phyloP scores from a whole-genome alignment of 306 rosid species.

The Hippophae rhamnoides region DNA sequence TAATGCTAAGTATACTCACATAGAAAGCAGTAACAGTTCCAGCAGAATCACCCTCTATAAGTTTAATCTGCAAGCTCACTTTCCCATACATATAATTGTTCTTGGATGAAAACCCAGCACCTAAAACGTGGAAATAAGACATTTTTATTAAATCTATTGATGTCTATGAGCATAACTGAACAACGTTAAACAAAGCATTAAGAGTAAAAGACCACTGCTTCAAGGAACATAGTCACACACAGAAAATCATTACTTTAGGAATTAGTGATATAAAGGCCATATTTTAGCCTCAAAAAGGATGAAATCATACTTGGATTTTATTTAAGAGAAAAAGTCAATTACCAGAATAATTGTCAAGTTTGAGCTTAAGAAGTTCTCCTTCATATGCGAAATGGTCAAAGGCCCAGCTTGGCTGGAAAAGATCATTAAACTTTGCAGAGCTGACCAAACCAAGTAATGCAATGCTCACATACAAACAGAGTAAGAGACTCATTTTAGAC shows the following conservation, averaged over 20 bases:
- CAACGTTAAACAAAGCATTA: background rate
- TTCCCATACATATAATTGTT: slow-evolving; percentile 78
- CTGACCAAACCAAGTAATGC: slow-evolving; percentile 28
- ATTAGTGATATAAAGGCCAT: too few relatives aligned
- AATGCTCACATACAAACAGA: slow-evolving; percentile 30
- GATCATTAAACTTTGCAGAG: slow-evolving; percentile 66
- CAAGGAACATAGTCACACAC: too few relatives aligned
- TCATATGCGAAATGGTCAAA: slow-evolving; percentile 63
- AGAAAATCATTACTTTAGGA: too few relatives aligned
- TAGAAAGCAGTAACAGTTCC: slow-evolving; percentile 95
- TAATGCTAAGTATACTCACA: slow-evolving; percentile 31
- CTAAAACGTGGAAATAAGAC: slow-evolving; percentile 26
- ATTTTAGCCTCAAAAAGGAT: too few relatives aligned
- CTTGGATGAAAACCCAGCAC: slow-evolving; percentile 88
- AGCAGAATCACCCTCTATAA: slow-evolving; percentile 84
- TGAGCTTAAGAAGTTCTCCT: slow-evolving; percentile 68
- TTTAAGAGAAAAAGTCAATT: background rate
- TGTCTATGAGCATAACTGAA: background rate
- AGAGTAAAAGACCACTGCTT: background rate
- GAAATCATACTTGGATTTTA: background rate
- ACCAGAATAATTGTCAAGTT: slow-evolving; percentile 82
- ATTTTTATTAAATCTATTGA: background rate
- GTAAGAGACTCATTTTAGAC: slow-evolving; percentile 10
- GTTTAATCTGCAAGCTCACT: slow-evolving; percentile 74
- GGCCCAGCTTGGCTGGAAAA: slow-evolving; percentile 86